Percentiles rank a stretch among this genome's conserved stretches.
phyloP scores from a whole-genome alignment of 2,329 filamentous ascomycete species.

The Dactylellina drechsleri region DNA sequence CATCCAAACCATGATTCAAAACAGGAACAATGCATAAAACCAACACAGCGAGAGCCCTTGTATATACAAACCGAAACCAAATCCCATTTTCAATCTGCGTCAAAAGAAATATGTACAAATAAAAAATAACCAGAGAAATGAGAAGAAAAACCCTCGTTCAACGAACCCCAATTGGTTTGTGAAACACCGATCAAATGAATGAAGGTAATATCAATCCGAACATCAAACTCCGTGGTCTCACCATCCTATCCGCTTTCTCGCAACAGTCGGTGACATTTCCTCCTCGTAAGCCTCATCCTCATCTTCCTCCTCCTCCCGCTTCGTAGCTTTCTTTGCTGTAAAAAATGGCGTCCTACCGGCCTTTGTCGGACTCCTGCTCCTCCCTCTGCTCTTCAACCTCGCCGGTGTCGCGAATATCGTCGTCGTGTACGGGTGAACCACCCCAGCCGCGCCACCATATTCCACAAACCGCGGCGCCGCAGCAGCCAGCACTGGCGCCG shows the following conservation, averaged over 20 bases:
- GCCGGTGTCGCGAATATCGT: slow-evolving; percentile 42
- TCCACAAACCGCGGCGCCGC: slow-evolving; percentile 55
- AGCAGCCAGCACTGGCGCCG: slow-evolving; percentile 56
- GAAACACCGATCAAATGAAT: too few relatives aligned
- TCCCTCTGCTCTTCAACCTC: slow-evolving; percentile 15
- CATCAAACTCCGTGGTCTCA: not conserved
- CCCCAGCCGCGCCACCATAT: slow-evolving; percentile 37
- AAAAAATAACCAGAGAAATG: not conserved
- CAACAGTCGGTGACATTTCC: slow-evolving; percentile 26
- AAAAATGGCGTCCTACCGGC: slow-evolving; percentile 43
- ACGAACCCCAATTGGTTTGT: too few relatives aligned
- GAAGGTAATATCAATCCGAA: too few relatives aligned
- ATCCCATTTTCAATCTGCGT: not conserved
- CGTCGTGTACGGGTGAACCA: slow-evolving; percentile 36
- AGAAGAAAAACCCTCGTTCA: not conserved
- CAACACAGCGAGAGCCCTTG: too few relatives aligned
- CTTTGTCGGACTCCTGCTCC: slow-evolving; percentile 43
- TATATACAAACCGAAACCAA: too few relatives aligned
- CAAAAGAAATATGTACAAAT: not conserved
- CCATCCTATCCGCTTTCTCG: slow-evolving; percentile 19
- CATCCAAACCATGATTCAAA: not conserved
- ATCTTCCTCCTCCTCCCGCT: slow-evolving; percentile 18
- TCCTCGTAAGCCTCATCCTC: slow-evolving; percentile 32
- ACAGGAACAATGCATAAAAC: not conserved
- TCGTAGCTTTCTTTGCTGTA: slow-evolving; percentile 35